phyloP scores from a whole-genome alignment of 768 basidiomycete species.

The Pilatotrama ljubarskyi region DNA sequence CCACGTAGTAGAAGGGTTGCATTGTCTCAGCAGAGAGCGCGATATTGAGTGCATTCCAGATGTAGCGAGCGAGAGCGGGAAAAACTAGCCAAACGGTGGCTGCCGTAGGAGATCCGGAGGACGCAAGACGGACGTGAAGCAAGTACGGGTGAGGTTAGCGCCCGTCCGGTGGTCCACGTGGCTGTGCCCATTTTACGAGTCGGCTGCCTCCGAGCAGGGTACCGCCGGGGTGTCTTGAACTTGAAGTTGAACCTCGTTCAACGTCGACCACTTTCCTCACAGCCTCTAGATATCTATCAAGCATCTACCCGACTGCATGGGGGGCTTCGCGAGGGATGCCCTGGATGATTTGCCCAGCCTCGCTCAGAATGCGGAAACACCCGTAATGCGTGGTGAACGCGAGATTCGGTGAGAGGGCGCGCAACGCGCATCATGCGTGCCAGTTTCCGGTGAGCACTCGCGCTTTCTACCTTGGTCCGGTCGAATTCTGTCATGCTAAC shows the following conservation, averaged over 20 bases:
- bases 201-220: neutral
- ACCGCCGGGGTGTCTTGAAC: neutral
- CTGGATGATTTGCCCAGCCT: neutral
- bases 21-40: neutral
- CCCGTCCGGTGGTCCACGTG: neutral
- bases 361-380: neutral
- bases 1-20: too few species aligned
- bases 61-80: neutral
- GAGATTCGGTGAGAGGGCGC: neutral
- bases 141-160: neutral
- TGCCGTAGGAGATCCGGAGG: neutral
- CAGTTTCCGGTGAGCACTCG: neutral
- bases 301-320: neutral
- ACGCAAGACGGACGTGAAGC: neutral
- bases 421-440: slow-evolving; percentile 10
- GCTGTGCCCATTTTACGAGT: neutral
- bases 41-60: neutral
- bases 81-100: neutral
- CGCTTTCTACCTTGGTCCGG: neutral
- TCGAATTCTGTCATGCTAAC: neutral
- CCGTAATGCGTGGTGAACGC: neutral
- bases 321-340: neutral
- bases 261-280: too few species aligned
- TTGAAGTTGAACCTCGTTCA: neutral
- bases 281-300: neutral